These are phyloP conservation scores for Adenanthera pavonina DNA, from an alignment of 306 rosid genomes.

Conservation along the genomic window DNA sequence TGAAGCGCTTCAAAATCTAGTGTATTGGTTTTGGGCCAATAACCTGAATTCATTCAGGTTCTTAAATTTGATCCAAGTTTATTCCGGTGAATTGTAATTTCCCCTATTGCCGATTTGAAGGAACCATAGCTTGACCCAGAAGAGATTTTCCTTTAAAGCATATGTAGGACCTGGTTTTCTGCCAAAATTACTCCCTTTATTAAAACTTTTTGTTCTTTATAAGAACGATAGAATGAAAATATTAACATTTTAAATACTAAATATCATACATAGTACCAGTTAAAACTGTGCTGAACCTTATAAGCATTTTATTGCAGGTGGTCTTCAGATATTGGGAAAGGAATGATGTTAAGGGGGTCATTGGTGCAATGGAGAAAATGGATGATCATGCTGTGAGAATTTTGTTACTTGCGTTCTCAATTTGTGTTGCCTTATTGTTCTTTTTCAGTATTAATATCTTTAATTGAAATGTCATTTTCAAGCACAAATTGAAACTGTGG, in stretches of 20 bases:
- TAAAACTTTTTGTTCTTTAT: background rate
- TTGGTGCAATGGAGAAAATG: constrained; percentile 90
- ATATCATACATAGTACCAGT: background rate
- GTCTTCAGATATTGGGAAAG: constrained; percentile 94
- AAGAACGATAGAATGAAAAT: background rate
- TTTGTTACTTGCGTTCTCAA: constrained; percentile 28
- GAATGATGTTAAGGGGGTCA: constrained; percentile 83
- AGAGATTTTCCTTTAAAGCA: background rate
- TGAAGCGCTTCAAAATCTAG: background rate
- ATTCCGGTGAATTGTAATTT: constrained; percentile 14
- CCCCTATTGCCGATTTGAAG: constrained; percentile 18
- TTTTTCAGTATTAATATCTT: constrained; percentile 26
- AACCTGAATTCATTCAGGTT: background rate
- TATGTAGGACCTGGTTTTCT: background rate
- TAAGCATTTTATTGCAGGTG: constrained; percentile 60
- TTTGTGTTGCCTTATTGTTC: constrained; percentile 2
- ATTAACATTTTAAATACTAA: constrained; percentile 13
- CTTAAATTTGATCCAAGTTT: background rate
- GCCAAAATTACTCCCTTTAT: too few species aligned
- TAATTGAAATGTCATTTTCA: background rate
- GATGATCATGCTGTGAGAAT: constrained; percentile 87
- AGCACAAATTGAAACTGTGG: constrained; percentile 22
- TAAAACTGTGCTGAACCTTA: constrained; percentile 43
- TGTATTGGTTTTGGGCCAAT: background rate
- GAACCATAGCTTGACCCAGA: constrained; percentile 4